Evolutionary conservation across 192 early-diverging fungal species (phyloP).

Genomic region (Radiomyces spectabilis): DNA sequence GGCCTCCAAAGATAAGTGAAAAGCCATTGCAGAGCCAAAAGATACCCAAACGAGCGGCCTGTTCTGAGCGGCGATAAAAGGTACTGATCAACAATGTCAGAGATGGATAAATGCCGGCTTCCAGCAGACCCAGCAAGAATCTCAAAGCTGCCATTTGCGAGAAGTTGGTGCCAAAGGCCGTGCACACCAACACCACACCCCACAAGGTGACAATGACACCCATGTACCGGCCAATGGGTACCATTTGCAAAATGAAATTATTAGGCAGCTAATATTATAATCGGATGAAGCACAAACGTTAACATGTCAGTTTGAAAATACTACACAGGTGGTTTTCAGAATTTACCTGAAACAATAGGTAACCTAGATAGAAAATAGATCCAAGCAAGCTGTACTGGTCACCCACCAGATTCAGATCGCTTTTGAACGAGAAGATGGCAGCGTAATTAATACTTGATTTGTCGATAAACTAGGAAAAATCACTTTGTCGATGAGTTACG

Average conservation of each 20-base stretch:
- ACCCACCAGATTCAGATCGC: constrained; percentile 10
- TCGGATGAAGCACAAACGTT: not conserved
- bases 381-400: constrained; percentile 16
- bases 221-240: constrained; percentile 8
- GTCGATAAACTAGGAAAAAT: constrained; percentile 13
- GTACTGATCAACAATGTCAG: constrained; percentile 16
- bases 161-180: constrained; percentile 11
- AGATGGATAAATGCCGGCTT: constrained; percentile 21
- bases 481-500: too few species aligned
- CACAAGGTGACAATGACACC: constrained; percentile 16
- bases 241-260: constrained; percentile 19
- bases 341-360: constrained; percentile 15
- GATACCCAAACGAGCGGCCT: constrained; percentile 10
- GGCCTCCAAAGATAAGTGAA: constrained; percentile 8
- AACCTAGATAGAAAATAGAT: constrained; percentile 25
- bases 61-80: constrained; percentile 20
- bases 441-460: constrained; percentile 23
- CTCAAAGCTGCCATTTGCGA: constrained; percentile 18
- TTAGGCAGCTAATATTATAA: constrained; percentile 15
- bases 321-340: too few species aligned
- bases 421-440: constrained; percentile 8
- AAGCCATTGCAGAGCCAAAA: constrained; percentile 23
- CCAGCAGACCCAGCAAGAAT: constrained; percentile 22
- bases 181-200: constrained; percentile 11
- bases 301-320: not conserved